Evolutionary conservation across 495 filamentous ascomycete species (phyloP).

Genomic region (Stereocaulon alpinum): DNA sequence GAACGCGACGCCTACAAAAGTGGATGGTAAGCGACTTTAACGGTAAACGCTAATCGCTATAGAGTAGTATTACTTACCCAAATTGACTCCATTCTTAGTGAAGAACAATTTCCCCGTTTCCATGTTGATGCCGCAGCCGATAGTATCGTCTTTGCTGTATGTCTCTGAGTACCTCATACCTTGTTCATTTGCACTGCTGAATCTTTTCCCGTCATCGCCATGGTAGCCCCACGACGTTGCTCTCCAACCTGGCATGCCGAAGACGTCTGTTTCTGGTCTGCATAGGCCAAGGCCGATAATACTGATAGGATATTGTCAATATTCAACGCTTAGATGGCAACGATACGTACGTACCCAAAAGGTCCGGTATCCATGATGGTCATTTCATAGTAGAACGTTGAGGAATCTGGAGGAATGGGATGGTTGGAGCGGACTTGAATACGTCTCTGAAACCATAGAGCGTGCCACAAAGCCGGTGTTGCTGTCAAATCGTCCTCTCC

Average conservation of each 20-base stretch:
- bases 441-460: not conserved
- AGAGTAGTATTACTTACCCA: not conserved
- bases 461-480: not conserved
- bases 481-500: not conserved
- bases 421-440: not conserved
- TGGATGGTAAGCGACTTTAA: not conserved
- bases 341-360: not conserved
- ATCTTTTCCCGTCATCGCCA: constrained; percentile 7
- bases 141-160: constrained; percentile 14
- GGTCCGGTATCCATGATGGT: not conserved
- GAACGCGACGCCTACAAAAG: not conserved
- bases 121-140: constrained; percentile 20
- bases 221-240: constrained; percentile 4
- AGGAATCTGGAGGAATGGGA: not conserved
- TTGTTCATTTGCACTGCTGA: not conserved
- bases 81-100: not conserved
- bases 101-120: constrained; percentile 9
- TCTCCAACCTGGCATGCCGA: not conserved
- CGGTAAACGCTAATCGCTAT: not conserved
- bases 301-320: not conserved
- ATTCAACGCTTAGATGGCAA: constrained; percentile 15
- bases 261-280: not conserved
- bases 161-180: not conserved
- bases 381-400: constrained; percentile 5
- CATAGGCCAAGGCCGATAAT: not conserved